These are phyloP conservation scores for Eucalyptus pauciflora DNA, from an alignment of 345 rosid genomes.

Conservation along the genomic window DNA sequence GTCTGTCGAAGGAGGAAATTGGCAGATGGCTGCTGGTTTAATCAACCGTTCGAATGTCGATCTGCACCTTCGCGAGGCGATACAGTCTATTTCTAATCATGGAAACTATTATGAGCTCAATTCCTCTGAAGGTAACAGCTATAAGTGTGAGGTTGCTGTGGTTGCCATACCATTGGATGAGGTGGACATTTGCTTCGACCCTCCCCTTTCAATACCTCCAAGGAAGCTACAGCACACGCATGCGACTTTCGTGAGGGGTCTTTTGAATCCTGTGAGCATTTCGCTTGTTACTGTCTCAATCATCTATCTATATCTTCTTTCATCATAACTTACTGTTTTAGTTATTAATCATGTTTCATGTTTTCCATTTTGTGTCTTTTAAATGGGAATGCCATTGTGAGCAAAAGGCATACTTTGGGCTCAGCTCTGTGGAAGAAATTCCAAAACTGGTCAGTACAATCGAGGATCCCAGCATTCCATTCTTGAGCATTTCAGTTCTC, in stretches of 20 bases:
- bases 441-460: constrained; percentile 75
- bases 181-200: constrained; percentile 46
- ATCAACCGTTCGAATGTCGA: constrained; percentile 53
- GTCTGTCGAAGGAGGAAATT: constrained; percentile 88
- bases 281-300: background rate
- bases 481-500: constrained; percentile 73
- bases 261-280: constrained; percentile 43
- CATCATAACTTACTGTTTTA: background rate
- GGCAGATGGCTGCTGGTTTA: constrained; percentile 84
- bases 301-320: background rate
- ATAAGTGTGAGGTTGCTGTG: constrained; percentile 50
- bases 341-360: background rate
- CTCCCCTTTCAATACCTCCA: constrained; percentile 51
- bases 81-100: constrained; percentile 43
- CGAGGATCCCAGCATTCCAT: constrained; percentile 74
- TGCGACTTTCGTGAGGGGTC: constrained; percentile 81
- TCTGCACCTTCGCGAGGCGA: constrained; percentile 59
- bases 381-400: background rate
- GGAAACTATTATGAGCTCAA: constrained; percentile 69
- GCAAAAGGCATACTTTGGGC: constrained; percentile 66
- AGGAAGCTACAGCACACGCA: constrained; percentile 84
- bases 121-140: constrained; percentile 54
- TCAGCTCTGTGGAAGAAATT: constrained; percentile 39
- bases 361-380: background rate
- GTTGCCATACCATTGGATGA: constrained; percentile 86